A percentile compares a stretch with the other conserved stretches of the same genome.
These are phyloP conservation scores for Tinospora cordifolia DNA, from an alignment of 164 flowering plant species.

Conservation along the genomic window DNA sequence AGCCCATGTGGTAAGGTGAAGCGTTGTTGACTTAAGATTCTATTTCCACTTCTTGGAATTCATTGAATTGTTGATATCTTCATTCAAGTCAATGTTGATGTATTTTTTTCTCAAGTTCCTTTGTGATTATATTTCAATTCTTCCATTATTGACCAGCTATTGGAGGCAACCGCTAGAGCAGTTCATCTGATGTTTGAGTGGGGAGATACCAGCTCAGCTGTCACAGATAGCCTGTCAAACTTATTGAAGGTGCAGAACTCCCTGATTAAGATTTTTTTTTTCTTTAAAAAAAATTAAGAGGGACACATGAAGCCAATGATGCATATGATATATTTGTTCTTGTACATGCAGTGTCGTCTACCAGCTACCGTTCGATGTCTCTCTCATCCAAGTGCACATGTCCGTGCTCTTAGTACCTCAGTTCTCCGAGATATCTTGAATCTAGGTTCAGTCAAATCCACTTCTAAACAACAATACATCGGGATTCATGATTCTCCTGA, in stretches of 20 bases:
- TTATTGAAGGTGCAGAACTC: slow-evolving; percentile 60
- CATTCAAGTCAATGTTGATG: too few species aligned
- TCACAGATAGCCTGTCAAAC: slow-evolving; percentile 81
- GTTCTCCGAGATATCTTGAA: slow-evolving; percentile 70
- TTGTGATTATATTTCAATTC: background rate
- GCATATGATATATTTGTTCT: slow-evolving; percentile 1
- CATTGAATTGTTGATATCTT: background rate
- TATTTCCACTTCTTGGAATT: too few species aligned
- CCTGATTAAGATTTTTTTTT: background rate
- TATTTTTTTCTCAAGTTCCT: background rate
- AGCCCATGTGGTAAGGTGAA: too few species aligned
- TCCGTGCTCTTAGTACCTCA: slow-evolving; percentile 86
- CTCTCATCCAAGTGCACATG: slow-evolving; percentile 95
- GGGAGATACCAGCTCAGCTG: slow-evolving; percentile 73
- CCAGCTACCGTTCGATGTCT: slow-evolving; percentile 81
- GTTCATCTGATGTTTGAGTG: slow-evolving; percentile 62
- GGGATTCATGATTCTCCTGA: slow-evolving; percentile 30
- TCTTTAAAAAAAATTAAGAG: too few species aligned
- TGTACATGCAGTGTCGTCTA: slow-evolving; percentile 76
- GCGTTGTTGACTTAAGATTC: too few species aligned
- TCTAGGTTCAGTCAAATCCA: slow-evolving; percentile 33
- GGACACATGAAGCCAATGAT: background rate
- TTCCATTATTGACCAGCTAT: slow-evolving; percentile 44
- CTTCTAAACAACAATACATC: slow-evolving; percentile 21
- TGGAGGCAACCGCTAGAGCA: slow-evolving; percentile 92